Evolutionary conservation across 768 basidiomycete species (phyloP).

Genomic region (Rhodotorula diobovata): DNA sequence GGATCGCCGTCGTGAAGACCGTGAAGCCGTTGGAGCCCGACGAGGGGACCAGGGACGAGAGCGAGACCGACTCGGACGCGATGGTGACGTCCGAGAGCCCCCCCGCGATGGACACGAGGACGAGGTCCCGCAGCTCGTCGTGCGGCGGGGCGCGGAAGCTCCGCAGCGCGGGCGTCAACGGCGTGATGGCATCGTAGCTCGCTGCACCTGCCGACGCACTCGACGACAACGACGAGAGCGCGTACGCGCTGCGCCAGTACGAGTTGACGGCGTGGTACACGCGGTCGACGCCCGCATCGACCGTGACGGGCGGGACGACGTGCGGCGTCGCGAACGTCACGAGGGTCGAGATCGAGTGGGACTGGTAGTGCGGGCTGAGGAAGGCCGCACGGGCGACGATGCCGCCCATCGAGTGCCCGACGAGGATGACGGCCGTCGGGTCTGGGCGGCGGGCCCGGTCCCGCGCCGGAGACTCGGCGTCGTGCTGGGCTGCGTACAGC

Average conservation of each 20-base stretch:
- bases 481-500: slow-evolving; percentile 55
- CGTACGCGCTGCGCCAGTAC: slow-evolving; percentile 50
- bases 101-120: slow-evolving; percentile 75
- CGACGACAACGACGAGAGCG: slow-evolving; percentile 51
- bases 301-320: slow-evolving; percentile 75
- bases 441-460: slow-evolving; percentile 17
- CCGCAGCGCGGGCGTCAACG: neutral
- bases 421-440: slow-evolving; percentile 62
- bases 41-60: slow-evolving; percentile 54
- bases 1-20: slow-evolving; percentile 77
- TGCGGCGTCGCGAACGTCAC: slow-evolving; percentile 98
- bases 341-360: slow-evolving; percentile 59
- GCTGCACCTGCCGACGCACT: no score
- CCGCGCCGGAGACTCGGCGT: neutral
- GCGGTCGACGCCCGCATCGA: slow-evolving; percentile 72
- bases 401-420: slow-evolving; percentile 98
- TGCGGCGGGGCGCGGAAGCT: neutral
- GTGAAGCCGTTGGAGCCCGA: slow-evolving; percentile 51
- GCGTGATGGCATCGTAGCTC: neutral
- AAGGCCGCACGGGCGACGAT: slow-evolving; percentile 78
- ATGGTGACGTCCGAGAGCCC: slow-evolving; percentile 89
- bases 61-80: slow-evolving; percentile 77
- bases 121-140: slow-evolving; percentile 19
- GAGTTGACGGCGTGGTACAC: slow-evolving; percentile 56
- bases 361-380: slow-evolving; percentile 53